phyloP scores from a whole-genome alignment of 441 rosid genomes.

The Melastoma candidum region DNA sequence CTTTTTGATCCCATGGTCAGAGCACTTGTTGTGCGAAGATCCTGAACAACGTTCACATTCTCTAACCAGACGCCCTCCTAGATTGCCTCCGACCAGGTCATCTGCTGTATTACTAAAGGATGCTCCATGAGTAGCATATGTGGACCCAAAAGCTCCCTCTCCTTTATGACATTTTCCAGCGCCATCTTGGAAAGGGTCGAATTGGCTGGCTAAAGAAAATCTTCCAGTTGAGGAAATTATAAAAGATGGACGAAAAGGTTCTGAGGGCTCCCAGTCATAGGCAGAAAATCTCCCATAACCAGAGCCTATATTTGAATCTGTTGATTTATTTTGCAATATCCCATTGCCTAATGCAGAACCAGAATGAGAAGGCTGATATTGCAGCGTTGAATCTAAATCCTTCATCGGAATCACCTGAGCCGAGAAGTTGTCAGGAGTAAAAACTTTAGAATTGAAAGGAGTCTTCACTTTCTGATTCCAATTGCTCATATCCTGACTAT shows the following conservation, averaged over 20 bases:
- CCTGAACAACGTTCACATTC: slow-evolving; percentile 32
- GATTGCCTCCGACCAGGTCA: slow-evolving; percentile 2
- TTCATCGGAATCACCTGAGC: slow-evolving; percentile 33
- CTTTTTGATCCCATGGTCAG: slow-evolving; percentile 26
- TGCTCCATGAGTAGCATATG: slow-evolving; percentile 1
- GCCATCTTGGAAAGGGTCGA: slow-evolving; percentile 58
- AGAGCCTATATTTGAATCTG: slow-evolving; percentile 19
- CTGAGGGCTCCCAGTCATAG: slow-evolving; percentile 82
- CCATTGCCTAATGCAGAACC: slow-evolving; percentile 30
- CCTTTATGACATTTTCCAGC: slow-evolving; percentile 29
- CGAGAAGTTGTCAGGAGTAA: slow-evolving; percentile 22
- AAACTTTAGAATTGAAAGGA: slow-evolving; percentile 12
- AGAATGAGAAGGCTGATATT: slow-evolving; percentile 29
- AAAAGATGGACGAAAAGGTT: slow-evolving; percentile 72
- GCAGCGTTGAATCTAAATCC: slow-evolving; percentile 25
- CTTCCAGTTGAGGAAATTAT: slow-evolving; percentile 31
- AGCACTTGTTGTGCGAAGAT: slow-evolving; percentile 30
- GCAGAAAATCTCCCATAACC: slow-evolving; percentile 35
- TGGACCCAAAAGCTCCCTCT: slow-evolving; percentile 12
- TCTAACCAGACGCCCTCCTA: slow-evolving; percentile 10
- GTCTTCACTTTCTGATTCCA: slow-evolving; percentile 17
- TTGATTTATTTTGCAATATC: slow-evolving; percentile 14
- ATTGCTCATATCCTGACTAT: slow-evolving; percentile 11
- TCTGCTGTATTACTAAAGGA: slow-evolving; percentile 10
- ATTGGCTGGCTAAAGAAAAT: slow-evolving; percentile 42